A percentile compares a stretch with the other conserved stretches of the same genome.
Conservation (phyloP, 179 eudicot species). For the Gypsophila paniculata region DNA sequence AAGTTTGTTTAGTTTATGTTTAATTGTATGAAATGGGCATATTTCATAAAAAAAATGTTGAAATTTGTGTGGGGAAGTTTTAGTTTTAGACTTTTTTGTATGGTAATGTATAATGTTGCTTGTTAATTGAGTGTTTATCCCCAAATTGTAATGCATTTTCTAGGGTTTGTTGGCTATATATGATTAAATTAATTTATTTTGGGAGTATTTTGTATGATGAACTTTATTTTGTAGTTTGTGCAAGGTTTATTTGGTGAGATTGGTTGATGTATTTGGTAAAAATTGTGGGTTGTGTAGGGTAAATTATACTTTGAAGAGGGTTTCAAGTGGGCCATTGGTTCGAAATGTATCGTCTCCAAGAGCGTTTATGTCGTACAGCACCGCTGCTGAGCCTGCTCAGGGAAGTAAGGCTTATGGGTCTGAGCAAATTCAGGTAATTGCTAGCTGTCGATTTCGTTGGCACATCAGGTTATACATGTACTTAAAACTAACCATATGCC, state of each 20-base stretch:
- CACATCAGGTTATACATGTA: conserved; percentile 38
- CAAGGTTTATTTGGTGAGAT: neutral
- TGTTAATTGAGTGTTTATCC: neutral
- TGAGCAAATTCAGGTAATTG: conserved; percentile 93
- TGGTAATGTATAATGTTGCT: neutral
- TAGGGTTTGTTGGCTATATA: neutral
- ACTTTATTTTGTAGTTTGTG: conserved; percentile 6
- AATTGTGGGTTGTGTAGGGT: conserved; percentile 37
- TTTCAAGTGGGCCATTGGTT: conserved; percentile 28
- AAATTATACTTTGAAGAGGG: conserved; percentile 35
- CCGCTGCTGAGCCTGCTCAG: conserved; percentile 46
- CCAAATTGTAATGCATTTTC: neutral
- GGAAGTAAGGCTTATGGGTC: conserved; percentile 63
- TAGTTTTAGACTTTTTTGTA: neutral
- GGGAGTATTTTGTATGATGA: neutral
- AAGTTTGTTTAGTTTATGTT: neutral
- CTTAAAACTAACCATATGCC: neutral
- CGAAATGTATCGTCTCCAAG: conserved; percentile 47
- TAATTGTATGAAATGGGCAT: neutral
- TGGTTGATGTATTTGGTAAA: neutral
- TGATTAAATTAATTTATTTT: neutral
- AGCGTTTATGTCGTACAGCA: conserved; percentile 64
- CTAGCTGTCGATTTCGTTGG: neutral
- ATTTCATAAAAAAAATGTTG: neutral
- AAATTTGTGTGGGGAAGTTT: neutral